Conservation (phyloP, 1,139 yeast species). For the Suhomyces bolitotheri region DNA sequence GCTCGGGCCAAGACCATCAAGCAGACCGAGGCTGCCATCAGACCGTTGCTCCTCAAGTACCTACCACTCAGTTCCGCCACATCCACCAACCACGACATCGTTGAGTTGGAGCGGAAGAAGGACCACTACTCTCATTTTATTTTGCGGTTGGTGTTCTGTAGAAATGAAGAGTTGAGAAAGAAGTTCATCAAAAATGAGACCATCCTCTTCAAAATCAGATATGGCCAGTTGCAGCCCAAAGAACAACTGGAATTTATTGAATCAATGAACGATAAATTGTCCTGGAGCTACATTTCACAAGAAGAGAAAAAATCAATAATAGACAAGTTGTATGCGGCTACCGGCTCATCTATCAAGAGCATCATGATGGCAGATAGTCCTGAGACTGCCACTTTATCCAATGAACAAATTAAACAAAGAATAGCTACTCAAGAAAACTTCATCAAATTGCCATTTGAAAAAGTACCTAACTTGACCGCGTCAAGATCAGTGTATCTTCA, state of each 20-base stretch:
- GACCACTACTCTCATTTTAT: conserved; percentile 93
- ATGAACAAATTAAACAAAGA: conserved; percentile 45
- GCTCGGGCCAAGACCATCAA: conserved; percentile 63
- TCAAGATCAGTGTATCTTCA: conserved; percentile 65
- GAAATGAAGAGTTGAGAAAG: conserved; percentile 80
- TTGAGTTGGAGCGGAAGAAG: conserved; percentile 63
- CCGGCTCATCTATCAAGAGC: conserved; percentile 37
- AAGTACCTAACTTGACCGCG: conserved; percentile 73
- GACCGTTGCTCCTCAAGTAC: conserved; percentile 62
- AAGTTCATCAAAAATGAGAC: conserved; percentile 80
- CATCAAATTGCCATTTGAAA: conserved; percentile 84
- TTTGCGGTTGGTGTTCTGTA: conserved; percentile 82
- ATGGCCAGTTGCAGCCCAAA: conserved; percentile 57
- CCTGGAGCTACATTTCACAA: conserved; percentile 68
- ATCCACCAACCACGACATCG: conserved; percentile 32
- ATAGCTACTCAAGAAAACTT: conserved; percentile 56
- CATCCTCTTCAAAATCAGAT: conserved; percentile 71
- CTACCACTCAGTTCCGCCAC: conserved; percentile 58
- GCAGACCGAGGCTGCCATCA: conserved; percentile 66
- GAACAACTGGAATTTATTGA: conserved; percentile 75
- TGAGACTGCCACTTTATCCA: conserved; percentile 29
- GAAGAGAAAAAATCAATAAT: conserved; percentile 59
- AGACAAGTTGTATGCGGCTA: conserved; percentile 56
- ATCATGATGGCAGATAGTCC: conserved; percentile 32
- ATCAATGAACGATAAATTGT: conserved; percentile 51